Conservation (phyloP, 257 asterid species). For the Ehretia macrophylla region DNA sequence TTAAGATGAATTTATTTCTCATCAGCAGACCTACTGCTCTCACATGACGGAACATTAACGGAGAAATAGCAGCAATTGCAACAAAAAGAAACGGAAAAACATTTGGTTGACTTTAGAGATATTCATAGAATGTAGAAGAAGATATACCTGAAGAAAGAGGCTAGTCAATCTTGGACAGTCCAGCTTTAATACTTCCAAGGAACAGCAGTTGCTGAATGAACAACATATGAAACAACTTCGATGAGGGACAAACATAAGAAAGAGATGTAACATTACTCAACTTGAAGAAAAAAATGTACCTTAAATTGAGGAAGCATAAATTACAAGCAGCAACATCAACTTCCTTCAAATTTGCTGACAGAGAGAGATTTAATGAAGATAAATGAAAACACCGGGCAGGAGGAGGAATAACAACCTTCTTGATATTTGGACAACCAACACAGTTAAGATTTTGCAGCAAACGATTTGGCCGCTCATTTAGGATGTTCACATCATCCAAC, state of each 20-base stretch:
- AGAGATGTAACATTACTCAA: not conserved
- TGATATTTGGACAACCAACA: slow-evolving; percentile 91
- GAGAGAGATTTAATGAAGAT: slow-evolving; percentile 73
- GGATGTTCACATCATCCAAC: slow-evolving; percentile 17
- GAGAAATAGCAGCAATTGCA: no score
- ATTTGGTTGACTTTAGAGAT: not conserved
- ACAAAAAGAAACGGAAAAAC: no score
- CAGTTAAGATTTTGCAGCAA: slow-evolving; percentile 82
- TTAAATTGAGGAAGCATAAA: slow-evolving; percentile 76
- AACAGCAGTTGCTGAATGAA: slow-evolving; percentile 69
- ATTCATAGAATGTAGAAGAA: not conserved
- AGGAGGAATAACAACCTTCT: slow-evolving; percentile 83
- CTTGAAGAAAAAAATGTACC: slow-evolving; percentile 41
- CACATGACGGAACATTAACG: no score
- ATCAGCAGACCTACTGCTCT: no score
- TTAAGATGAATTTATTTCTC: no score
- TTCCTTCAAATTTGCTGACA: slow-evolving; percentile 87
- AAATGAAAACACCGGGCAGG: slow-evolving; percentile 69
- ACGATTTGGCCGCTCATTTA: slow-evolving; percentile 39
- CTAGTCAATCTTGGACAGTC: slow-evolving; percentile 85
- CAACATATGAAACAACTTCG: slow-evolving; percentile 7
- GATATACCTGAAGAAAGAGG: slow-evolving; percentile 95
- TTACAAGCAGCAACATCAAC: slow-evolving; percentile 81
- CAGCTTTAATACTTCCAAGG: slow-evolving; percentile 84
- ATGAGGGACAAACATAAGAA: slow-evolving; percentile 8